Conservation (phyloP, 2,329 filamentous ascomycete species). For the Botrytis fragariae region DNA sequence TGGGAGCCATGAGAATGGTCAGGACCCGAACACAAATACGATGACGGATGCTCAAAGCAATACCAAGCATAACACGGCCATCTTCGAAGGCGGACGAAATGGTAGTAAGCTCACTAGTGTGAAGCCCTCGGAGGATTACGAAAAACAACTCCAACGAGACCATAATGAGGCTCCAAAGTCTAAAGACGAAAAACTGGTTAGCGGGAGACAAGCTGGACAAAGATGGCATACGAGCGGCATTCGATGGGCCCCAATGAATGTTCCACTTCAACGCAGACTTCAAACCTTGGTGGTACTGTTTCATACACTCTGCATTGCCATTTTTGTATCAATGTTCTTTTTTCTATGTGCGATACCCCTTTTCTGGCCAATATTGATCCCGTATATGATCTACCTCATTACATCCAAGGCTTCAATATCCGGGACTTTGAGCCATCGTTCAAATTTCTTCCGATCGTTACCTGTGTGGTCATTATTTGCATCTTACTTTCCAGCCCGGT, state of each 20-base stretch:
- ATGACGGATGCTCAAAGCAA: slow-evolving; percentile 8
- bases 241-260: slow-evolving; percentile 77
- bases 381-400: slow-evolving; percentile 81
- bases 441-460: slow-evolving; percentile 68
- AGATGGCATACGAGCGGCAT: slow-evolving; percentile 51
- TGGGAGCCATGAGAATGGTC: slow-evolving; percentile 22
- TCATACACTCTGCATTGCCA: slow-evolving; percentile 69
- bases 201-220: slow-evolving; percentile 38
- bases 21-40: slow-evolving; percentile 14
- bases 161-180: slow-evolving; percentile 25
- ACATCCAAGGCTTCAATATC: slow-evolving; percentile 75
- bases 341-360: slow-evolving; percentile 87
- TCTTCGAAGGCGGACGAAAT: slow-evolving; percentile 29
- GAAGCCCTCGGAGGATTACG: slow-evolving; percentile 28
- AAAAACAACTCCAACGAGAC: slow-evolving; percentile 24
- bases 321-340: slow-evolving; percentile 78
- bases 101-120: slow-evolving; percentile 32
- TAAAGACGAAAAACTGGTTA: slow-evolving; percentile 32
- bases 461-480: slow-evolving; percentile 86
- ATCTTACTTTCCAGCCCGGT: slow-evolving; percentile 83
- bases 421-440: slow-evolving; percentile 72
- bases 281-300: slow-evolving; percentile 77
- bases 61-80: slow-evolving; percentile 20
- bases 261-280: slow-evolving; percentile 67
- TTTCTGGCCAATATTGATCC: slow-evolving; percentile 74